Conservation (phyloP, 2,329 filamentous ascomycete genomes). For the Botrytis byssoidea region DNA sequence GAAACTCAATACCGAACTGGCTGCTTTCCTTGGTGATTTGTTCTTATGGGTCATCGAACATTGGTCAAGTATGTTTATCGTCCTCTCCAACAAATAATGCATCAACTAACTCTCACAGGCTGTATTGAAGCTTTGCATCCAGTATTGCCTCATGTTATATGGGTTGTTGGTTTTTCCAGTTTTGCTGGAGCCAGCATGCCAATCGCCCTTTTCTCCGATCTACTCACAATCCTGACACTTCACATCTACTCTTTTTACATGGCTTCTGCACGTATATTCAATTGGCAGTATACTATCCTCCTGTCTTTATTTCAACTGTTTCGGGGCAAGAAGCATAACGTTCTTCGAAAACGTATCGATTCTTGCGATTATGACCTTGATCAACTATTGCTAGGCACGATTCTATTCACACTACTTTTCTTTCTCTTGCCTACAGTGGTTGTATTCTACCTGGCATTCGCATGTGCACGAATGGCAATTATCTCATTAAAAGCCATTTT, state of each 20-base stretch:
- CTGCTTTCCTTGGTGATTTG: constrained; percentile 88
- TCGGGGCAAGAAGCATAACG: constrained; percentile 95
- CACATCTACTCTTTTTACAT: constrained; percentile 99
- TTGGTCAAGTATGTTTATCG: constrained; percentile 70
- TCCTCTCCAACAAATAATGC: not conserved
- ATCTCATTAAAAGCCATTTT: constrained; percentile 89
- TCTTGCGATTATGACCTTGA: constrained; percentile 98
- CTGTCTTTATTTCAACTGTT: constrained; percentile 98
- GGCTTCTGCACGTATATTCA: constrained; percentile 92
- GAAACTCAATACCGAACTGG: constrained; percentile 92
- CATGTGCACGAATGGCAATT: constrained; percentile 89
- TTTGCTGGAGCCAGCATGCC: constrained; percentile 97
- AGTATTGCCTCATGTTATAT: constrained; percentile 80
- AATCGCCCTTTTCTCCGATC: constrained; percentile 90
- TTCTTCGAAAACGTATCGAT: constrained; percentile 94
- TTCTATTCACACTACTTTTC: constrained; percentile 91
- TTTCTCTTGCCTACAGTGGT: constrained; percentile 92
- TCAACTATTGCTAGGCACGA: constrained; percentile 92
- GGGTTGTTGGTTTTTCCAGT: constrained; percentile 89
- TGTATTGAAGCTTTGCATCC: constrained; percentile 78
- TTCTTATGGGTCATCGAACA: constrained; percentile 99
- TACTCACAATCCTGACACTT: constrained; percentile 85
- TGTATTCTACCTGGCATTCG: constrained; percentile 97
- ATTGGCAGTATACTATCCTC: constrained; percentile 97
- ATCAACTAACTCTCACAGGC: constrained; percentile 44